Evolutionary conservation across 768 basidiomycete species (phyloP).

Genomic region (Dacryopinax primogenitus): DNA sequence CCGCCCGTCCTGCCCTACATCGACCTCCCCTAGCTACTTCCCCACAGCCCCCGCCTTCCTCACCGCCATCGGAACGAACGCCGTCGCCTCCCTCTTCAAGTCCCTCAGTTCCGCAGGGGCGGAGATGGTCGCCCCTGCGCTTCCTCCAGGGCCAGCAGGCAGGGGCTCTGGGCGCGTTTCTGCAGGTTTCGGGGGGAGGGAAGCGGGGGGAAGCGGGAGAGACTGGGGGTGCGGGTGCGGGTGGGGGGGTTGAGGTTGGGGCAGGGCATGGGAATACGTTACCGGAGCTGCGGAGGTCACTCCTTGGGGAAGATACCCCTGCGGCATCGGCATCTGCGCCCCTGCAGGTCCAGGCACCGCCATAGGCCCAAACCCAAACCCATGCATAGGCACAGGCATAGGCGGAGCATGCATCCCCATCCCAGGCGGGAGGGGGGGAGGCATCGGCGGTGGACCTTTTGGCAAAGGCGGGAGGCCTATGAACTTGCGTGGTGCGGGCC

Average conservation of each 20-base stretch:
- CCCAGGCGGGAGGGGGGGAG: conserved; percentile 17
- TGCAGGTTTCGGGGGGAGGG: conserved; percentile 23
- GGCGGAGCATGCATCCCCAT: conserved; percentile 33
- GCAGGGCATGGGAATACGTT: conserved; percentile 28
- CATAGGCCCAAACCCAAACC: background rate
- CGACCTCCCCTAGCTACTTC: background rate
- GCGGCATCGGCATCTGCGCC: conserved; percentile 36
- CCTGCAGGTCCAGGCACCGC: conserved; percentile 14
- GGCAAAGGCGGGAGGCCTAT: conserved; percentile 24
- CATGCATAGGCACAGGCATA: conserved; percentile 24
- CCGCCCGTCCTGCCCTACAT: background rate
- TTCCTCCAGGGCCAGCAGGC: conserved; percentile 24
- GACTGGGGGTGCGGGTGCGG: conserved; percentile 19
- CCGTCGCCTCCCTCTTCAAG: conserved; percentile 86
- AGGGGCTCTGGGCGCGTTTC: conserved; percentile 9
- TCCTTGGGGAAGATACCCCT: no score
- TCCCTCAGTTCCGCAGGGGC: conserved; percentile 83
- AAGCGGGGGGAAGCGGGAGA: conserved; percentile 23
- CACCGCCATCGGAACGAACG: conserved; percentile 66
- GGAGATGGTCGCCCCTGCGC: conserved; percentile 55
- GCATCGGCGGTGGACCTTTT: conserved; percentile 19
- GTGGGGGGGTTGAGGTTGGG: conserved; percentile 16
- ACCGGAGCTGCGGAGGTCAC: conserved; percentile 22
- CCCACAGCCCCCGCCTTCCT: conserved; percentile 50
- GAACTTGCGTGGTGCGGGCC: conserved; percentile 11